These are phyloP conservation scores for Spizellomyces punctatus DNA, from an alignment of 192 early-diverging fungal species.

Conservation along the genomic window DNA sequence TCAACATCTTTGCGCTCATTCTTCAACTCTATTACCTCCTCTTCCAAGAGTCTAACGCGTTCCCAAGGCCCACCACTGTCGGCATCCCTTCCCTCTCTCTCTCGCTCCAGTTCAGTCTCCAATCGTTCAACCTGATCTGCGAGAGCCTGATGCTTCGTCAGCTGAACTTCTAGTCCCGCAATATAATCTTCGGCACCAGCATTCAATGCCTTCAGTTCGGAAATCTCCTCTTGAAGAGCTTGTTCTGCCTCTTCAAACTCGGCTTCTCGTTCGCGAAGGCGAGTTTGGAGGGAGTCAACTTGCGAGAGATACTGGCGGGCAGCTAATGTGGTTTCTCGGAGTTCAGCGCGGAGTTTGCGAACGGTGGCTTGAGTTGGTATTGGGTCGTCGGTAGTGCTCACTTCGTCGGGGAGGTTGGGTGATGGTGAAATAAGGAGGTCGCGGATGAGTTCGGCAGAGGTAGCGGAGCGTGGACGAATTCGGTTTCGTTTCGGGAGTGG, in stretches of 20 bases:
- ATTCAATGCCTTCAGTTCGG: constrained; percentile 7
- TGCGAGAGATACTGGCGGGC: constrained; percentile 11
- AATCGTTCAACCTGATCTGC: constrained; percentile 11
- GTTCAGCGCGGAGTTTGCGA: constrained; percentile 13
- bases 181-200: constrained; percentile 31
- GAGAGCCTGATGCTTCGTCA: constrained; percentile 2
- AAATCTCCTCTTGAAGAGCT: neutral
- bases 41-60: neutral
- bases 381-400: neutral
- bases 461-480: constrained; percentile 2
- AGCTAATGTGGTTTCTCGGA: constrained; percentile 14
- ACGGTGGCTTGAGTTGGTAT: neutral
- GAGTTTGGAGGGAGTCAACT: constrained; percentile 4
- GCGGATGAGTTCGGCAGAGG: constrained; percentile 5
- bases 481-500: constrained; percentile 23
- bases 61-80: neutral
- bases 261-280: neutral
- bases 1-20: neutral
- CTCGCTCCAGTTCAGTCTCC: constrained; percentile 16
- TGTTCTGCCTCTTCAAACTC: neutral
- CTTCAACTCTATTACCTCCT: constrained; percentile 4
- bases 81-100: constrained; percentile 4
- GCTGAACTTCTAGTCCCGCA: constrained; percentile 17
- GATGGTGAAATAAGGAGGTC: neutral
- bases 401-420: neutral